Conservation (phyloP, 352 stramenopile species). For the Phytophthora vignae region DNA sequence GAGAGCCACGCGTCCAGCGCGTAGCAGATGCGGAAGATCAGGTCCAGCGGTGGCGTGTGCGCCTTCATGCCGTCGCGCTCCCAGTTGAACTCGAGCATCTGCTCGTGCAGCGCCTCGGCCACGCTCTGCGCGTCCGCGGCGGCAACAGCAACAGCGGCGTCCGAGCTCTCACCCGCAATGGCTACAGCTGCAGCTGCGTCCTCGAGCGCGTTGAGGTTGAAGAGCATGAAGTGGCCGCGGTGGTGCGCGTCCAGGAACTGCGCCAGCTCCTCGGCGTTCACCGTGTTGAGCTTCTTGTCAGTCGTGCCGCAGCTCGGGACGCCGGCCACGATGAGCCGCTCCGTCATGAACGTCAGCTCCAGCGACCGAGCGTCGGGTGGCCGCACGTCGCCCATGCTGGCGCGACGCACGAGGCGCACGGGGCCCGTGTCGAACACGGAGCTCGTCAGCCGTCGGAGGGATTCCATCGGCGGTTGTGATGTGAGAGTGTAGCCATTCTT, state of each 20-base stretch:
- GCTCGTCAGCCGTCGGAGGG: constrained; percentile 75
- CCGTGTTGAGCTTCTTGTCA: constrained; percentile 75
- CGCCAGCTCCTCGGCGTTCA: constrained; percentile 78
- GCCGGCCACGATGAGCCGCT: constrained; percentile 70
- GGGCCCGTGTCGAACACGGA: constrained; percentile 57
- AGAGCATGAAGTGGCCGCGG: constrained; percentile 74
- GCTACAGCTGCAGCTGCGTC: constrained; percentile 6
- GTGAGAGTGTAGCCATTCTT: background rate
- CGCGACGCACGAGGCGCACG: constrained; percentile 44
- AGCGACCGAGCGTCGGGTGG: constrained; percentile 48
- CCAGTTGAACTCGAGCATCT: constrained; percentile 89
- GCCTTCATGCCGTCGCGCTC: constrained; percentile 85
- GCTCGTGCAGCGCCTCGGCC: constrained; percentile 69
- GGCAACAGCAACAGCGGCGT: background rate
- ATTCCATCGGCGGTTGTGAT: constrained; percentile 59
- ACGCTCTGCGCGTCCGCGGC: constrained; percentile 23
- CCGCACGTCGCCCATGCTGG: constrained; percentile 38
- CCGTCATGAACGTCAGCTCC: constrained; percentile 80
- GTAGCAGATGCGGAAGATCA: constrained; percentile 94
- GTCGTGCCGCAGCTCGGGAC: constrained; percentile 61
- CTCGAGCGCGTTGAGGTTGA: constrained; percentile 79
- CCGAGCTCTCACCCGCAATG: too few species aligned
- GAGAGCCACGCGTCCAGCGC: constrained; percentile 92
- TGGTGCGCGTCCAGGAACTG: constrained; percentile 65
- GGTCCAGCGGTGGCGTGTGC: constrained; percentile 80